Percentiles rank a stretch among this genome's conserved stretches.
phyloP scores from a whole-genome alignment of 352 stramenopile species.

The Albugo candida region DNA sequence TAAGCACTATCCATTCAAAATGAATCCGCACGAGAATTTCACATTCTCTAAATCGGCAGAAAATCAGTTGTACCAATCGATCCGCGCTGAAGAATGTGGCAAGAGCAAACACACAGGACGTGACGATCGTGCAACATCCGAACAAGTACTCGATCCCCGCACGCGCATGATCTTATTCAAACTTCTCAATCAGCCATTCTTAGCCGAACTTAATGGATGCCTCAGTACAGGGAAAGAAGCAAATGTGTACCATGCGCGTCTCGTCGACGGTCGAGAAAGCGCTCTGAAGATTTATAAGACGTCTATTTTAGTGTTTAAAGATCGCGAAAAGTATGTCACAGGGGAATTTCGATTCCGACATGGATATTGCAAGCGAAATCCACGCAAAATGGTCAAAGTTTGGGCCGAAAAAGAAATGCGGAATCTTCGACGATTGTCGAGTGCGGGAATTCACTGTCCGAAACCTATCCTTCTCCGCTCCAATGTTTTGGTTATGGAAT shows the following conservation, averaged over 20 bases:
- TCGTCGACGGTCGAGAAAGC: constrained; percentile 50
- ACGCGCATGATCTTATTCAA: constrained; percentile 98
- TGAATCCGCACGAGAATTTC: constrained; percentile 46
- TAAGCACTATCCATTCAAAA: constrained; percentile 2
- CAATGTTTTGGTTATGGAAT: constrained; percentile 99
- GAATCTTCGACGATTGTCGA: constrained; percentile 88
- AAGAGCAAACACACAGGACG: constrained; percentile 82
- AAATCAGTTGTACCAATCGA: constrained; percentile 56
- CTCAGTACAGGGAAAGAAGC: constrained; percentile 98
- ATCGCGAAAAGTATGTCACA: constrained; percentile 97
- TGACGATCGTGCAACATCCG: constrained; percentile 95
- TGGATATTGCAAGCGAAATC: constrained; percentile 94
- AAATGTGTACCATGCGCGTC: constrained; percentile 97
- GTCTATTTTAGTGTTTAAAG: constrained; percentile 97
- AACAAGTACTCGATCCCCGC: constrained; percentile 95
- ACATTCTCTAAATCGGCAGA: constrained; percentile 52
- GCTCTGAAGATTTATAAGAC: constrained; percentile 79
- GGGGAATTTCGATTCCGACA: constrained; percentile 96
- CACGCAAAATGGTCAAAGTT: constrained; percentile 99
- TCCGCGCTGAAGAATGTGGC: constrained; percentile 59
- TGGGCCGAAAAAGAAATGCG: constrained; percentile 99
- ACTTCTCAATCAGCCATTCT: constrained; percentile 91
- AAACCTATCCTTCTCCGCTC: constrained; percentile 87
- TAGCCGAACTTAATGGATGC: constrained; percentile 96
- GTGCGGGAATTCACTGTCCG: constrained; percentile 83